phyloP scores from a whole-genome alignment of 495 filamentous ascomycete genomes.

The Penicillium diatomitis region DNA sequence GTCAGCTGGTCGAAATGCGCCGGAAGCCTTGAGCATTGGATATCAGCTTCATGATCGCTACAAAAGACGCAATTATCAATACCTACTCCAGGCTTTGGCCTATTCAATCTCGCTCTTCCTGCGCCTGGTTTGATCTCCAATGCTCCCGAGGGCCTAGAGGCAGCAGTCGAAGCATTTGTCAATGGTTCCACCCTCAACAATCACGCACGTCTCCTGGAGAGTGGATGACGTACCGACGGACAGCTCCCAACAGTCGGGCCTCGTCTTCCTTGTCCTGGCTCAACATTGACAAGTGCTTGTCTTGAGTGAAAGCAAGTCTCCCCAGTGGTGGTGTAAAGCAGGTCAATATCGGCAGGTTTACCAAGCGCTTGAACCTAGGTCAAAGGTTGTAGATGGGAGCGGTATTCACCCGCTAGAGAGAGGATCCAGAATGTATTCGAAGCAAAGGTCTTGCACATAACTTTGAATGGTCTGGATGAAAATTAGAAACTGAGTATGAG shows the following conservation, averaged over 20 bases:
- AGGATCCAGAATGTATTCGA: slow-evolving; percentile 6
- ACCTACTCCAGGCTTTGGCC: slow-evolving; percentile 14
- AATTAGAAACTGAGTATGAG: slow-evolving; percentile 1
- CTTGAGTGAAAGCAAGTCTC: slow-evolving; percentile 2
- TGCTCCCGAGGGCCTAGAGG: slow-evolving; percentile 8
- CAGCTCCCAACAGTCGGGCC: slow-evolving; percentile 15
- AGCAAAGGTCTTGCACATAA: slow-evolving; percentile 22
- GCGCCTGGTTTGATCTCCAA: slow-evolving; percentile 12
- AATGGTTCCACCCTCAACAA: background rate
- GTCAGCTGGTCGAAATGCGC: slow-evolving; percentile 21
- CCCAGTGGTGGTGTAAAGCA: slow-evolving; percentile 7
- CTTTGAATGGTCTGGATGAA: slow-evolving; percentile 13
- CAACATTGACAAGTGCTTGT: slow-evolving; percentile 14
- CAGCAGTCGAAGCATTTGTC: background rate
- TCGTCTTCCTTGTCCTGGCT: slow-evolving; percentile 13
- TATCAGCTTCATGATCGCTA: background rate
- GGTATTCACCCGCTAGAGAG: slow-evolving; percentile 18
- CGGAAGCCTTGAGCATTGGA: slow-evolving; percentile 1
- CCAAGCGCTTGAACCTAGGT: slow-evolving; percentile 21
- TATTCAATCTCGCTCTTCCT: slow-evolving; percentile 1
- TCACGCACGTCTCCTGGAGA: background rate
- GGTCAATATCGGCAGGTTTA: slow-evolving; percentile 17
- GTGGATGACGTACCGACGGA: slow-evolving; percentile 7
- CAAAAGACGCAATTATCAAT: background rate
- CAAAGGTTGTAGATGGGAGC: slow-evolving; percentile 12